These are phyloP conservation scores for Blastobotrys attinorum DNA, from an alignment of 805 yeast species.

Conservation along the genomic window DNA sequence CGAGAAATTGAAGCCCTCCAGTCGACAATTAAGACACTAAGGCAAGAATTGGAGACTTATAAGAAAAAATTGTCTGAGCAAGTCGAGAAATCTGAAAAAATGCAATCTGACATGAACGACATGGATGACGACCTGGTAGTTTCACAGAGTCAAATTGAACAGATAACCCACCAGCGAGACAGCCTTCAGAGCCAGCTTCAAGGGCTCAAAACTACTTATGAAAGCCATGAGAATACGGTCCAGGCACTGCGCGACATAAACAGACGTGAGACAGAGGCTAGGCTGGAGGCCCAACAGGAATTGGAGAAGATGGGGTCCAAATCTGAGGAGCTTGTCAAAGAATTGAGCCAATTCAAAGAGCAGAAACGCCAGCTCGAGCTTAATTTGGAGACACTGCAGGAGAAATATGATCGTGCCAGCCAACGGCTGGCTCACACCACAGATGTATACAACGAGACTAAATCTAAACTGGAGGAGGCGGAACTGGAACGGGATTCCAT, in stretches of 20 bases:
- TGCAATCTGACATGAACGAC: constrained; percentile 13
- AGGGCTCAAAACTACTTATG: constrained; percentile 4
- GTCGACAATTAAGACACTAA: constrained; percentile 26
- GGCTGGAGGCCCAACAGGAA: constrained; percentile 3
- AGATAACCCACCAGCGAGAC: constrained; percentile 5
- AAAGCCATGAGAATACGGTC: constrained; percentile 7
- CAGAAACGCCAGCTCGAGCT: constrained; percentile 2
- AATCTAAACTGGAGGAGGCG: not conserved
- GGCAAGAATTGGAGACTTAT: constrained; percentile 20
- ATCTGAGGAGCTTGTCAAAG: not conserved
- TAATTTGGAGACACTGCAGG: constrained; percentile 4
- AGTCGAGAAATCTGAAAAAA: constrained; percentile 1
- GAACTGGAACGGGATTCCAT: not conserved
- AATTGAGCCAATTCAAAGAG: not conserved
- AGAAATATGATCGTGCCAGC: constrained; percentile 3
- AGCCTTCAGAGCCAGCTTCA: constrained; percentile 6
- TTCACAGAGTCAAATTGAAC: constrained; percentile 9
- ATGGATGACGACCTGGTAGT: constrained; percentile 11
- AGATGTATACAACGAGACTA: not conserved
- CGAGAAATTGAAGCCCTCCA: constrained; percentile 23
- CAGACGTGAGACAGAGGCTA: constrained; percentile 3
- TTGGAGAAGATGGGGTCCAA: constrained; percentile 2
- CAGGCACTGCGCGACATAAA: constrained; percentile 7
- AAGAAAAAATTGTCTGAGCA: constrained; percentile 1
- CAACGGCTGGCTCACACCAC: not conserved